Conservation (phyloP, 495 filamentous ascomycete genomes). For the Penicillium silybi region DNA sequence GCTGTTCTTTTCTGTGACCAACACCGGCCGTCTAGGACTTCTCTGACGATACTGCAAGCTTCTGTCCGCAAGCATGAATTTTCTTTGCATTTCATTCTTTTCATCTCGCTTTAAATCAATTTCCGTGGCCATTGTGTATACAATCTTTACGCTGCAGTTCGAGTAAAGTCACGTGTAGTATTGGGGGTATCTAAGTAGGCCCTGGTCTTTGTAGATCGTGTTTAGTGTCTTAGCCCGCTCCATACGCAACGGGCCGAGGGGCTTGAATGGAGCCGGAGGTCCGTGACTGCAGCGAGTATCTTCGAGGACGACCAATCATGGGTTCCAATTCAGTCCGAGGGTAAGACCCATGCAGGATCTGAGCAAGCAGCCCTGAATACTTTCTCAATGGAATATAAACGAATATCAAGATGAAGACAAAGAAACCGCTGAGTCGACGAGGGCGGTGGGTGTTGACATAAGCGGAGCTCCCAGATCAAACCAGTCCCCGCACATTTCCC, state of each 20-base stretch:
- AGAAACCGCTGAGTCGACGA: background rate
- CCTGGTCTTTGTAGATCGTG: background rate
- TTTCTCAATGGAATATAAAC: background rate
- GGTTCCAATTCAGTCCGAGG: background rate
- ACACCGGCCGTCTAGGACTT: constrained; percentile 5
- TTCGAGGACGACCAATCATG: constrained; percentile 3
- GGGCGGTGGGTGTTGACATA: constrained; percentile 13
- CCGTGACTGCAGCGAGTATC: constrained; percentile 3
- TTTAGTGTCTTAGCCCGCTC: background rate
- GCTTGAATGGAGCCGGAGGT: constrained; percentile 7
- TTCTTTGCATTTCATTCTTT: constrained; percentile 13
- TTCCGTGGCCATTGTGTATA: background rate
- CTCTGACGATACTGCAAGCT: constrained; percentile 9
- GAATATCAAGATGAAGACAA: background rate
- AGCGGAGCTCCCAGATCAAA: constrained; percentile 11
- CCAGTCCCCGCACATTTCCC: constrained; percentile 17
- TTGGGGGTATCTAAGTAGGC: background rate
- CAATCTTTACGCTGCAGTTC: background rate
- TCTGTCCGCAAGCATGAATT: constrained; percentile 11
- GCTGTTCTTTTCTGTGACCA: background rate
- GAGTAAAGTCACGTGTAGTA: background rate
- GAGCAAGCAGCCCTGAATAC: background rate
- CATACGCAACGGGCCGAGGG: constrained; percentile 1
- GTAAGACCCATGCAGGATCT: background rate
- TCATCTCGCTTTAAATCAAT: constrained; percentile 6